phyloP scores from a whole-genome alignment of 2,329 filamentous ascomycete genomes.

The Cercospora berteroae region DNA sequence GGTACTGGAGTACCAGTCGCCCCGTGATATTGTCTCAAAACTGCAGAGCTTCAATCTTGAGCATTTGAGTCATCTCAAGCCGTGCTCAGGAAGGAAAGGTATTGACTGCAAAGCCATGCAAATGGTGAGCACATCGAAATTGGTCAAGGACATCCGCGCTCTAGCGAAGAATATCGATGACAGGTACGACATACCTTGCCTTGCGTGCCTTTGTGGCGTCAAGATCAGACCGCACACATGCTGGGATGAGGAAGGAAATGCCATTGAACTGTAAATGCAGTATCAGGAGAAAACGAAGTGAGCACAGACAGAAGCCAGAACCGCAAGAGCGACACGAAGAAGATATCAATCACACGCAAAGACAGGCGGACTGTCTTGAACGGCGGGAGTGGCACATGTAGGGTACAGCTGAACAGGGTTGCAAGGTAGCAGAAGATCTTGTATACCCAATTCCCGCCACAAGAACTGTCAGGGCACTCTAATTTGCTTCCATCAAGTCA shows the following conservation, averaged over 20 bases:
- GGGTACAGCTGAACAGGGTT: too few species aligned
- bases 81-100: background rate
- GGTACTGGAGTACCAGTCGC: too few species aligned
- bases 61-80: background rate
- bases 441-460: too few species aligned
- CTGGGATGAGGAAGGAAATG: background rate
- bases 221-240: background rate
- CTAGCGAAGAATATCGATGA: background rate
- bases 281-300: background rate
- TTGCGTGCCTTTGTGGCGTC: background rate
- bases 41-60: background rate
- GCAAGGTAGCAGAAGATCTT: too few species aligned
- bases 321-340: too few species aligned
- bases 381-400: too few species aligned
- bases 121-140: background rate
- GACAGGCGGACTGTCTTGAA: too few species aligned
- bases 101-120: background rate
- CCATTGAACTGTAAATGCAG: background rate
- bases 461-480: too few species aligned
- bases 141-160: background rate
- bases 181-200: background rate
- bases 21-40: background rate
- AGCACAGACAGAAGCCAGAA: too few species aligned
- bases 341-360: too few species aligned
- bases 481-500: too few species aligned